phyloP scores from a whole-genome alignment of 441 rosid species.

The Pelargonium citronellum region DNA sequence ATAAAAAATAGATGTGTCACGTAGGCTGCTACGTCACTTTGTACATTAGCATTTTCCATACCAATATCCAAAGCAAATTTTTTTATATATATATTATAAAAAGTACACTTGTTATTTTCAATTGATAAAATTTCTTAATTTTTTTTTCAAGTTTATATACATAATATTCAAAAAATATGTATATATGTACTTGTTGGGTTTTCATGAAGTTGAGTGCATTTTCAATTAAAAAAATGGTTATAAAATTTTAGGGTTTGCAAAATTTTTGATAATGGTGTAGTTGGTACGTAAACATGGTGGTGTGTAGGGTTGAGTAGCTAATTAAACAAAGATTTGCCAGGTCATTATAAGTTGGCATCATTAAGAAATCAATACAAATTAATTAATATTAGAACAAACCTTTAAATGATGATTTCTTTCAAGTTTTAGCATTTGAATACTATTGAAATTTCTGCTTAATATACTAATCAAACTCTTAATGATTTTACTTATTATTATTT shows the following conservation, averaged over 20 bases:
- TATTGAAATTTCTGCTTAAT: too few species aligned
- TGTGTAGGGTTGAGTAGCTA: neutral
- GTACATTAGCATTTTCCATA: too few species aligned
- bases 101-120: neutral
- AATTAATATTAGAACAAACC: neutral
- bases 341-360: neutral
- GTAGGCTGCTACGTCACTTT: too few species aligned
- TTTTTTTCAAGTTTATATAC: too few species aligned
- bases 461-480: too few species aligned
- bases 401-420: neutral
- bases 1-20: too few species aligned
- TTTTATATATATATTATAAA: too few species aligned
- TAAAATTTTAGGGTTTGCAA: neutral
- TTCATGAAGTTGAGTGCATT: neutral
- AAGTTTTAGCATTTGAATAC: slow-evolving; percentile 6
- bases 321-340: neutral
- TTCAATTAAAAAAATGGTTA: neutral
- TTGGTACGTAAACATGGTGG: neutral
- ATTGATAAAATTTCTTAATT: neutral
- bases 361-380: neutral
- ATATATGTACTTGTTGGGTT: neutral
- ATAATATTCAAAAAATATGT: neutral
- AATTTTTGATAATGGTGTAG: neutral
- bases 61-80: too few species aligned
- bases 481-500: too few species aligned